A percentile compares a stretch with the other conserved stretches of the same genome.
Evolutionary conservation across 495 filamentous ascomycete species (phyloP).

Genomic region (Zalerion maritima): DNA sequence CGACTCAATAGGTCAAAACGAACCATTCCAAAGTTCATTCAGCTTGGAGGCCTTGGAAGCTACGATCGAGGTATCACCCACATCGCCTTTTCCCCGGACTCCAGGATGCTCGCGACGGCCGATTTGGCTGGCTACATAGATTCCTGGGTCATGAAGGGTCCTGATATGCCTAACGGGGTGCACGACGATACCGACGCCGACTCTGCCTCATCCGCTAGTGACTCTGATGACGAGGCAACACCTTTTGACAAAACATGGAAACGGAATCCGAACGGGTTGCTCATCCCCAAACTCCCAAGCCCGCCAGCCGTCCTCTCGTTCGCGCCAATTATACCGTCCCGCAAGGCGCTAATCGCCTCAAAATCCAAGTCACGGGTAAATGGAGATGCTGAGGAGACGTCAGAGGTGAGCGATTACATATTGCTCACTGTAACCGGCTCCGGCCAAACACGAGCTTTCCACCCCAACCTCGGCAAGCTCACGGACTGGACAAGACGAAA

Average conservation of each 20-base stretch:
- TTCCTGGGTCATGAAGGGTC: constrained; percentile 50
- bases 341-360: no score
- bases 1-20: constrained; percentile 46
- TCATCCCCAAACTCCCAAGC: constrained; percentile 64
- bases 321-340: constrained; percentile 19
- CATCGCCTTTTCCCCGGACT: constrained; percentile 65
- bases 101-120: constrained; percentile 57
- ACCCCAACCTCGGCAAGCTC: constrained; percentile 55
- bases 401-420: constrained; percentile 30
- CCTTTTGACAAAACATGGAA: constrained; percentile 42
- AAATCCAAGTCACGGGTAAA: constrained; percentile 16
- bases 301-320: constrained; percentile 63
- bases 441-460: constrained; percentile 63
- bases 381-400: constrained; percentile 21
- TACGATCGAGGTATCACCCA: constrained; percentile 69
- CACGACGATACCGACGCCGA: constrained; percentile 14
- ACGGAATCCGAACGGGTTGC: constrained; percentile 47
- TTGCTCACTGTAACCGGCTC: constrained; percentile 63
- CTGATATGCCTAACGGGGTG: constrained; percentile 11
- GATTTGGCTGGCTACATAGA: constrained; percentile 81
- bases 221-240: constrained; percentile 30
- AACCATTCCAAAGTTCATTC: constrained; percentile 36
- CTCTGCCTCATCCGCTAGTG: constrained; percentile 34
- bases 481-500: constrained; percentile 80
- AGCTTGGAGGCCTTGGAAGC: constrained; percentile 53